These are phyloP conservation scores for Termitomyces sp. DNA, from an alignment of 768 basidiomycete species.

Conservation along the genomic window DNA sequence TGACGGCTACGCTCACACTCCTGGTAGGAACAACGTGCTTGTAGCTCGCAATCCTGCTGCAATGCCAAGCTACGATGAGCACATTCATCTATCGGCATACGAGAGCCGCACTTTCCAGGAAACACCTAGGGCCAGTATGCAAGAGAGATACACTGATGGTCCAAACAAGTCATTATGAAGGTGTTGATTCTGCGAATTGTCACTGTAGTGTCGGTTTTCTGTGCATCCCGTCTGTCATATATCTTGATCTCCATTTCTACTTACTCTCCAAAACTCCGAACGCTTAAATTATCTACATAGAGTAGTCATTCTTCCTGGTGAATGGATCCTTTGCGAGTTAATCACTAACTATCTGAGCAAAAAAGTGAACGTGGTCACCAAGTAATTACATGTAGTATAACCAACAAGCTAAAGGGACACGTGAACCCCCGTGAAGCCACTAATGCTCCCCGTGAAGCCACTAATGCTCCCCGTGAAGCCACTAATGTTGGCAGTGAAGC, in stretches of 20 bases:
- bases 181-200: not conserved
- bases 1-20: not conserved
- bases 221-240: not conserved
- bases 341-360: not conserved
- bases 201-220: not conserved
- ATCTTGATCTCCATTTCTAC: not conserved
- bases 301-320: not conserved
- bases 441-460: too few species aligned
- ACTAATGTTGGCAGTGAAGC: too few species aligned
- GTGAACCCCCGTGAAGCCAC: too few species aligned
- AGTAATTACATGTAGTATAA: not conserved
- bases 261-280: not conserved
- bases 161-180: not conserved
- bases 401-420: too few species aligned
- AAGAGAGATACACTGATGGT: slow-evolving; percentile 3
- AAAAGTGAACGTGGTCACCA: not conserved
- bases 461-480: too few species aligned
- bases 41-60: slow-evolving; percentile 5
- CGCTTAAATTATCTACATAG: not conserved
- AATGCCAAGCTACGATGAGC: slow-evolving; percentile 20
- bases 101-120: slow-evolving; percentile 3
- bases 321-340: not conserved
- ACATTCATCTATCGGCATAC: slow-evolving; percentile 16
- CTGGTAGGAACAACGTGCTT: slow-evolving; percentile 4
- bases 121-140: not conserved